Conservation (phyloP, 1,284 basidiomycete species). For the Salmacisia buchloeana region DNA sequence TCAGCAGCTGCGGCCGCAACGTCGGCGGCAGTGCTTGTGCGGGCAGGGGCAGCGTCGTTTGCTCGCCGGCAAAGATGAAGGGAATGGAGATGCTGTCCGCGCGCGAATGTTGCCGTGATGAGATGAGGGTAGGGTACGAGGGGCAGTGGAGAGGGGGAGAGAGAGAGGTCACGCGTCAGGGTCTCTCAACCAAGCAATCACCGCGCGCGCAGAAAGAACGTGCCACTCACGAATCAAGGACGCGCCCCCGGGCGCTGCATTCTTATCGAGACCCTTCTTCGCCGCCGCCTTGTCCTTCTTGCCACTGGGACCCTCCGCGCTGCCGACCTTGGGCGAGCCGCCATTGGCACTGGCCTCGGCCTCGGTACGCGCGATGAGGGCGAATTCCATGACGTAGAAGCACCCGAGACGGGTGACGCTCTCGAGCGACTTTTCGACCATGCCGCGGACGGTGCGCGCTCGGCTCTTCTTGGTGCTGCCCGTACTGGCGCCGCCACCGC, state of each 20-base stretch:
- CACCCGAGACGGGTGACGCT: conserved; percentile 41
- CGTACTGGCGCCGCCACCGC: not conserved
- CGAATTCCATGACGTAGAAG: conserved; percentile 39
- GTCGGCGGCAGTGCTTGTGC: conserved; percentile 26
- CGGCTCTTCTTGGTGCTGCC: conserved; percentile 11
- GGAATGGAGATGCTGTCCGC: conserved; percentile 34
- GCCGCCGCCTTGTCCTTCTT: conserved; percentile 11
- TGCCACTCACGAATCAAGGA: not conserved
- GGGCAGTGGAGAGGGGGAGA: conserved; percentile 9
- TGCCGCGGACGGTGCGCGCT: conserved; percentile 28
- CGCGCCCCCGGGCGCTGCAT: not conserved
- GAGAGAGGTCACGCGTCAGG: not conserved
- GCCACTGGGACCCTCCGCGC: not conserved
- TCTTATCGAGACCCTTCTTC: not conserved
- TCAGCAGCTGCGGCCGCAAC: conserved; percentile 29
- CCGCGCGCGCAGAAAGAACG: not conserved
- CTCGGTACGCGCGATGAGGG: conserved; percentile 16
- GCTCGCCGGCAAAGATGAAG: conserved; percentile 42
- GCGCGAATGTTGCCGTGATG: no score
- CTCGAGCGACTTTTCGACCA: conserved; percentile 33
- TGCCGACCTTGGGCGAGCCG: no score
- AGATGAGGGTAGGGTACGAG: no score
- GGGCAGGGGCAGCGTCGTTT: conserved; percentile 27
- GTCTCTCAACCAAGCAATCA: not conserved
- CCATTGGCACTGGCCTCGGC: no score